A percentile compares a stretch with the other conserved stretches of the same genome.
Conservation (phyloP, 768 basidiomycete species). For the Tremella fuciformis region DNA sequence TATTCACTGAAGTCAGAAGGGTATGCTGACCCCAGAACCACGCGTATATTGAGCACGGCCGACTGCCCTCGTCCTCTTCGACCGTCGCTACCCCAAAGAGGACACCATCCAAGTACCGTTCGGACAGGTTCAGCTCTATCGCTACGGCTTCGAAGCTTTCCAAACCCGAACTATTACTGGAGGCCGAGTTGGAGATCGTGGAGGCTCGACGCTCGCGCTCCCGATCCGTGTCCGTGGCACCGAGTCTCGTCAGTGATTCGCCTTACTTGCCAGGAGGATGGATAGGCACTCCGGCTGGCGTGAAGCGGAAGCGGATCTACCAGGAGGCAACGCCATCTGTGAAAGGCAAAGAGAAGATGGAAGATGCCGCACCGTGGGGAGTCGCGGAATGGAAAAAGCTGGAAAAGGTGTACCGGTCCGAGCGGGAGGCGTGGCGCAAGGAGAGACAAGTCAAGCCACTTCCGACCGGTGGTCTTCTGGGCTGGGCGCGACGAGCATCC, state of each 20-base stretch:
- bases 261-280: constrained; percentile 33
- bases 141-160: constrained; percentile 18
- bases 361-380: constrained; percentile 25
- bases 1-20: constrained; percentile 1
- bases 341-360: not conserved
- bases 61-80: constrained; percentile 19
- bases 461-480: constrained; percentile 23
- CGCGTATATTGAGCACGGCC: constrained; percentile 73
- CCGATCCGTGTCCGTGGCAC: not conserved
- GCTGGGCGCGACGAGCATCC: constrained; percentile 32
- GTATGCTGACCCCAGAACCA: constrained; percentile 62
- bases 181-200: constrained; percentile 61
- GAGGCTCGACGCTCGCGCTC: constrained; percentile 21
- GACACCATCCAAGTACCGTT: constrained; percentile 1
- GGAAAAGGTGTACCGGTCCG: constrained; percentile 35
- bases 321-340: not conserved
- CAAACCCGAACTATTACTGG: constrained; percentile 60
- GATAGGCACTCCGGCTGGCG: constrained; percentile 21
- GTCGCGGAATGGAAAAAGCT: constrained; percentile 43
- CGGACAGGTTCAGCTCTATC: constrained; percentile 6
- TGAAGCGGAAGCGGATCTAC: constrained; percentile 16
- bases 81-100: not conserved
- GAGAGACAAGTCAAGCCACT: constrained; percentile 37
- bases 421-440: constrained; percentile 33
- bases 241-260: not conserved